A percentile compares a stretch with the other conserved stretches of the same genome.
These are phyloP conservation scores for Sicyos baderoa DNA, from an alignment of 306 rosid genomes.

Conservation along the genomic window DNA sequence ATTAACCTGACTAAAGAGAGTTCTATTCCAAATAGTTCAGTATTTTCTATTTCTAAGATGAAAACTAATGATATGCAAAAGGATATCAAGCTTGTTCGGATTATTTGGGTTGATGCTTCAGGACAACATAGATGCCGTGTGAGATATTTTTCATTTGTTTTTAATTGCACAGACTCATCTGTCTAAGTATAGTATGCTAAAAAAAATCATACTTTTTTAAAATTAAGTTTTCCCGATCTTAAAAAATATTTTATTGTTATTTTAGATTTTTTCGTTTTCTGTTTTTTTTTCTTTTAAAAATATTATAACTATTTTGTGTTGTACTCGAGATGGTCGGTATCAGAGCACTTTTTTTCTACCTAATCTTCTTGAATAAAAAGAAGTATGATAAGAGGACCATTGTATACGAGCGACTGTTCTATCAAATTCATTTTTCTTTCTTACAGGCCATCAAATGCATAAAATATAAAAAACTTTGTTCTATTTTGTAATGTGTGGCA, in stretches of 20 bases:
- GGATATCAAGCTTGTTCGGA: slow-evolving; percentile 55
- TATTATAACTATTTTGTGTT: not conserved
- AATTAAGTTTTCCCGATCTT: not conserved
- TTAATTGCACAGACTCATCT: not conserved
- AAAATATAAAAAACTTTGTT: too few species aligned
- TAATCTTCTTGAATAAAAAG: not conserved
- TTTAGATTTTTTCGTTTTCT: not conserved
- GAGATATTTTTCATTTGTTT: slow-evolving; percentile 25
- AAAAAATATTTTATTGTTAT: not conserved
- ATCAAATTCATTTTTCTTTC: too few species aligned
- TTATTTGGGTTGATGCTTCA: slow-evolving; percentile 73
- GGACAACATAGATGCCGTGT: slow-evolving; percentile 96
- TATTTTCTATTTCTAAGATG: slow-evolving; percentile 23
- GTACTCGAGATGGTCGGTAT: not conserved
- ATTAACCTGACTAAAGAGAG: slow-evolving; percentile 22
- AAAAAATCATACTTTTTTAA: not conserved
- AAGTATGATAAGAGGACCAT: not conserved
- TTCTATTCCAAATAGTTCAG: slow-evolving; percentile 24
- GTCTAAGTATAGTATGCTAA: not conserved
- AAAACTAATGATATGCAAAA: slow-evolving; percentile 25
- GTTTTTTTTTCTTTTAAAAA: not conserved
- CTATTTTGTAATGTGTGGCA: not conserved
- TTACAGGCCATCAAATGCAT: not conserved
- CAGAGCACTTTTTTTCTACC: not conserved
- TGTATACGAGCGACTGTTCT: not conserved